A percentile compares a stretch with the other conserved stretches of the same genome.
These are phyloP conservation scores for Kodamaea suecica DNA, from an alignment of 1,139 yeast genomes.

Conservation along the genomic window DNA sequence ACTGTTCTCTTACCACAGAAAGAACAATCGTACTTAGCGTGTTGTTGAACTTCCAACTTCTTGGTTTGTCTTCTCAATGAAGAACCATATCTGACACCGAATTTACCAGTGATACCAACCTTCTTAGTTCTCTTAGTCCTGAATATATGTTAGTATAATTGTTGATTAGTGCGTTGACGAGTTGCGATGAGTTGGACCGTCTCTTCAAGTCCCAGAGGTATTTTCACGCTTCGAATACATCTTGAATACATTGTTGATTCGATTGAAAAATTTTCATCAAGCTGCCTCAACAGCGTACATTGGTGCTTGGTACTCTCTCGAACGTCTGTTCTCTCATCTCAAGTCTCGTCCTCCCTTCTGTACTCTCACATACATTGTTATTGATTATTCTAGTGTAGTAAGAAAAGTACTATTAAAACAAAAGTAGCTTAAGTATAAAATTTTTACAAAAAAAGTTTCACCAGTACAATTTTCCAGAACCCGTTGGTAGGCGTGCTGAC, in stretches of 20 bases:
- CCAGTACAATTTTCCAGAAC: slow-evolving; percentile 1
- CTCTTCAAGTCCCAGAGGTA: too few species aligned
- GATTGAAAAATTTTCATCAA: not conserved
- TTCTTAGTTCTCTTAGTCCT: slow-evolving; percentile 99
- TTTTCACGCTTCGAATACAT: too few species aligned
- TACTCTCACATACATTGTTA: slow-evolving; percentile 16
- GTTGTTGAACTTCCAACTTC: slow-evolving; percentile 99
- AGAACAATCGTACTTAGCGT: slow-evolving; percentile 97
- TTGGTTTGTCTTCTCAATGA: slow-evolving; percentile 99
- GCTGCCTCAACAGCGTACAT: too few species aligned
- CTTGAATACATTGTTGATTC: too few species aligned
- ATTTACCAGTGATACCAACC: slow-evolving; percentile 99
- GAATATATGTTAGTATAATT: slow-evolving; percentile 42
- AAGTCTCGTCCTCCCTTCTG: not conserved
- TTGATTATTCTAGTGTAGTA: slow-evolving; percentile 14
- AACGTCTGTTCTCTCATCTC: not conserved
- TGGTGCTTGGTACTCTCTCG: too few species aligned
- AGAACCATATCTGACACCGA: slow-evolving; percentile 99
- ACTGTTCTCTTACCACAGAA: slow-evolving; percentile 99
- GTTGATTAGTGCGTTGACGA: too few species aligned
- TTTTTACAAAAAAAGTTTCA: slow-evolving; percentile 10
- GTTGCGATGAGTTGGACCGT: too few species aligned
- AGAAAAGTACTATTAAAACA: slow-evolving; percentile 8
- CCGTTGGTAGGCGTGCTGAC: too few species aligned
- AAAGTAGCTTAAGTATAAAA: slow-evolving; percentile 8